Base-by-base conservation (phyloP, 345 rosid genomes). In the Rhodamnia rubescens region DNA sequence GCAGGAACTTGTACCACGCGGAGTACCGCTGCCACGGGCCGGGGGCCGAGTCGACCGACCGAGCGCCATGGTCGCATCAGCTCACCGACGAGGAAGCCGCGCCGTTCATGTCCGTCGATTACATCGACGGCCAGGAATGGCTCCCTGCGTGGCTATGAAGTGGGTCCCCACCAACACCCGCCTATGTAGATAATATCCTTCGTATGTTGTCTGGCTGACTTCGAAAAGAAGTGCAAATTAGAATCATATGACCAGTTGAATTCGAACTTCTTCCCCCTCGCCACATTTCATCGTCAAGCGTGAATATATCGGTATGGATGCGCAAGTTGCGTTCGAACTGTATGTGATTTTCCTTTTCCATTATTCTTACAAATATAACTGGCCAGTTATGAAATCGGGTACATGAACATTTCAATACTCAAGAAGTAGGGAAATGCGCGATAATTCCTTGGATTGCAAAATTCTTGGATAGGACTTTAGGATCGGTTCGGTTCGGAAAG, bases 1-100 rank as follows among this genome's bases (percentile, higher is more conserved):
- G 75, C 89, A 94, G 99, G 54, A 82, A 93, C 52, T 69, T 95
- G 44, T 93, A 87, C 93, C 95, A 94, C 26, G 96, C 92, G 11
- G 97, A 97, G 90, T 95, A 93, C 87, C 75, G 88, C 21, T 91
- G 93, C 88, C 89, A 92, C 56, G 99, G 99, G 58, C 99, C 98
- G 27, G 98, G 99, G 85, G 90, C 98, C 40, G 90, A 90, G 15
- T 80, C 91, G 5, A 57, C 5, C 1, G 12, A n/a, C 0, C 87
- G 98, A 32, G 93, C 87, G 29, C 86, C 90, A 0, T 95, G 99
- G 99, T 85, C 94, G 27, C 93, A 89, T 87, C 93, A 93, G 81
- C 94, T 97, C 20, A 91, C 94, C 0, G 92, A 93, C 0, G 47
- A 90, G 84, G 98, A 97, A 89, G 98, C 93, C 40, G 85, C 83